phyloP scores from a whole-genome alignment of 2,329 filamentous ascomycete genomes.

The Ophiostoma sp. region DNA sequence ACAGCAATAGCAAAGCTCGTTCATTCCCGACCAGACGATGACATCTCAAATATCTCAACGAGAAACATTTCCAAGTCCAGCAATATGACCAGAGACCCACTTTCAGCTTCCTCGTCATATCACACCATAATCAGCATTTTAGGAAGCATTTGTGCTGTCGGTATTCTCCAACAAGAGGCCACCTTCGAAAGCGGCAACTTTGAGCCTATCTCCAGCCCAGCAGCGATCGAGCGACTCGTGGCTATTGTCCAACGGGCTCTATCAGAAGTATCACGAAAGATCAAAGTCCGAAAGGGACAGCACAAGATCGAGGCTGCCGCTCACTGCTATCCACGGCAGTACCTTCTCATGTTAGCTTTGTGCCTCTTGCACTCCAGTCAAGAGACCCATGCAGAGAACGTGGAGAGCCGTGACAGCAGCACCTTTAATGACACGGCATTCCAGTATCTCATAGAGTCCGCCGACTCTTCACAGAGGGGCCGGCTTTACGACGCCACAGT shows the following conservation, averaged over 20 bases:
- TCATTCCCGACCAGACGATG: not conserved
- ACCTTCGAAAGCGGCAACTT: not conserved
- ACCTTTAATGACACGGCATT: not conserved
- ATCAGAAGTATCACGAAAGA: not conserved
- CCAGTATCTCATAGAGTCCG: not conserved
- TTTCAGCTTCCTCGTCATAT: slow-evolving; percentile 30
- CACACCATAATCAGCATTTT: slow-evolving; percentile 46
- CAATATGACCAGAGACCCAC: too few species aligned
- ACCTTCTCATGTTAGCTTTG: not conserved
- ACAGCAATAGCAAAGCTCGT: slow-evolving; percentile 25
- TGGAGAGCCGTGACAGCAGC: not conserved
- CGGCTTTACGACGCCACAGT: slow-evolving; percentile 39
- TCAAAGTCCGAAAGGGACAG: not conserved
- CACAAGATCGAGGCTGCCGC: not conserved
- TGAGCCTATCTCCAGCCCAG: not conserved
- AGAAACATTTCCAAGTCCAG: not conserved
- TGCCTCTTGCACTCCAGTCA: not conserved
- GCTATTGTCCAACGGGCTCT: not conserved
- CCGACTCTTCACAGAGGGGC: slow-evolving; percentile 21
- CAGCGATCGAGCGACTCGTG: not conserved
- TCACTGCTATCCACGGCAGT: not conserved
- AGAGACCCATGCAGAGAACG: too few species aligned
- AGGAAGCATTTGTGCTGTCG: slow-evolving; percentile 43
- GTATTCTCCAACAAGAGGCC: slow-evolving; percentile 35
- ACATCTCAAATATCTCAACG: not conserved